These are phyloP conservation scores for Aureobasidium namibiae DNA, from an alignment of 2,329 filamentous ascomycete genomes.

Conservation along the genomic window DNA sequence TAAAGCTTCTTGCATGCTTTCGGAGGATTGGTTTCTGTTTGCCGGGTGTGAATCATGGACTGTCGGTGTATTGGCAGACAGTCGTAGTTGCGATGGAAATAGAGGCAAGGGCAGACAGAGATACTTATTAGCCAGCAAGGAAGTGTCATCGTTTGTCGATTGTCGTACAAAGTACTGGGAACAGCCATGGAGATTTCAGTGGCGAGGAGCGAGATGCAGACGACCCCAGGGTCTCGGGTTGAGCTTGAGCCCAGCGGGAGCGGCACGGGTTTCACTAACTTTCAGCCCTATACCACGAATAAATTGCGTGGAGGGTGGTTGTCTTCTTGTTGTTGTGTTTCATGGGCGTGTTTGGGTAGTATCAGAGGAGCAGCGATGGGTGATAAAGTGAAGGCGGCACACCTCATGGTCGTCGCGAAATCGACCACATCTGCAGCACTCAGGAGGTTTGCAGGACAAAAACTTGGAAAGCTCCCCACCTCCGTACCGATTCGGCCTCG, in stretches of 20 bases:
- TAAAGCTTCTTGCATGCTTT: background rate
- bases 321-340: background rate
- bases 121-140: background rate
- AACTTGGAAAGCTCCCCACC: slow-evolving; percentile 2
- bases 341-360: background rate
- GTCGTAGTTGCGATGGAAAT: background rate
- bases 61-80: background rate
- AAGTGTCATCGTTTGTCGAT: background rate
- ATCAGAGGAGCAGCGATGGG: background rate
- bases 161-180: background rate
- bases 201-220: background rate
- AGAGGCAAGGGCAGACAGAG: background rate
- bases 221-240: background rate
- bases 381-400: slow-evolving; percentile 3
- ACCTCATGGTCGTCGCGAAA: background rate
- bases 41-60: too few relatives aligned
- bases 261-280: slow-evolving; percentile 3
- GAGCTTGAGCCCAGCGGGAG: slow-evolving; percentile 2
- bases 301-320: background rate
- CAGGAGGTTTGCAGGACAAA: slow-evolving; percentile 1
- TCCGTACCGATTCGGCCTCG: slow-evolving; percentile 8
- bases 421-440: background rate
- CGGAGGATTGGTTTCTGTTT: background rate
- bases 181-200: slow-evolving; percentile 7
- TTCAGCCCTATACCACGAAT: slow-evolving; percentile 8